Evolutionary conservation across 2,329 filamentous ascomycete genomes (phyloP), one percentile per base, ranked within the genome.

Genomic region (Rosellinia necatrix): DNA sequence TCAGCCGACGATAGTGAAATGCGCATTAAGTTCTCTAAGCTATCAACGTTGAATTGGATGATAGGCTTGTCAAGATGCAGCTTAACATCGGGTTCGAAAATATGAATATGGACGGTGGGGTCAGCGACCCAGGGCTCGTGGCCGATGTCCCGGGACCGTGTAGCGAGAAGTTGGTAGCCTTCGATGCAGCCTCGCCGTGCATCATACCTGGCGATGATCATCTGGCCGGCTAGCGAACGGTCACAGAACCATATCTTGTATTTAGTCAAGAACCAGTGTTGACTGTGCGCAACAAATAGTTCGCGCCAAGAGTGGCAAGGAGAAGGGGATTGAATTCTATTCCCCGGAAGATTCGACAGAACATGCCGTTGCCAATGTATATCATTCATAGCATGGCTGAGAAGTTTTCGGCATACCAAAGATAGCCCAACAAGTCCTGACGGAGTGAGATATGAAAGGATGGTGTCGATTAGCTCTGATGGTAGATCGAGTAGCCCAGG

Each of bases 181-280:
- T 94, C 90, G 53, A 97, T 96, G 64, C 86, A 87, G 13, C 87
- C 89, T 38, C 84, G 79, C 3, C 82, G 75, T 41, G 85, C 82
- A 68, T 96, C 86, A 67, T 92, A 97, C 10, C 89, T 85, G n/a
- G 82, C 81, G 34, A 96, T 68, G 22, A 96, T 80, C 37, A 96
- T 72, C 68, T 88, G 89, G 0, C 92, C 92, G 1, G 82, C 87
- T 43, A 91, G 80, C 25, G 86, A 81, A 2, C 78, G 81, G 71
- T 96, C 91, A 56, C 85, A 83, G 68, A 96, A 93, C 92, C 92
- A 97, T 61, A 97, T 78, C 72, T 90, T 92, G 69, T 90, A 79
- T 48, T 83, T 85, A 0, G 90, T 80, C 1, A 97, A 78, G 67
- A 96, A 96, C 92, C 92, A 97, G 65, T 87, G 85, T 0, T 88